Percentiles rank a stretch among this genome's conserved stretches.
Evolutionary conservation across 2,329 filamentous ascomycete genomes (phyloP).

Genomic region (Calonectria naviculata): DNA sequence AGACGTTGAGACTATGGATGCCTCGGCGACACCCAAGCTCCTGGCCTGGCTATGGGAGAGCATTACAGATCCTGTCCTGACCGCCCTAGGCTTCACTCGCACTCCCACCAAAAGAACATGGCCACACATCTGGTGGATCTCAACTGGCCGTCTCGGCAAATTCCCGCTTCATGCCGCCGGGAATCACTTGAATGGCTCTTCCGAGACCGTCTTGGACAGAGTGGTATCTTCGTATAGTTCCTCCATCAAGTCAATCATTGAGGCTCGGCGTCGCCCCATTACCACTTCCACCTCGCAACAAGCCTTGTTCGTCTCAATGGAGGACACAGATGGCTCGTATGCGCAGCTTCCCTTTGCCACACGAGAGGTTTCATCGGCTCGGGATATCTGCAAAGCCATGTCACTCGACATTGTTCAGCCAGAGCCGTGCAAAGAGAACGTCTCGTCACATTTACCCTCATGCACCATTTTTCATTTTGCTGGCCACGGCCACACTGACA

Average conservation of each 20-base stretch:
- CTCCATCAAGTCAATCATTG: conserved; percentile 46
- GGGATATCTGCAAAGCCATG: conserved; percentile 12
- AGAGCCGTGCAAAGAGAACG: conserved; percentile 26
- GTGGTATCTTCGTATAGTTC: conserved; percentile 51
- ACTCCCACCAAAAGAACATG: conserved; percentile 17
- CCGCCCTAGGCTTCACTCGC: conserved; percentile 38
- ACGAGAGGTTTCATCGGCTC: conserved; percentile 30
- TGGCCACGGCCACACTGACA: conserved; percentile 44
- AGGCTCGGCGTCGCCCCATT: conserved; percentile 19
- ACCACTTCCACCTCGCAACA: background rate
- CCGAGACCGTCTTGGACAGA: conserved; percentile 2
- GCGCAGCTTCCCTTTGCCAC: conserved; percentile 27
- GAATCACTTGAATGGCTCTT: conserved; percentile 27
- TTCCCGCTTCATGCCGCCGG: conserved; percentile 48
- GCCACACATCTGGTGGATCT: conserved; percentile 50
- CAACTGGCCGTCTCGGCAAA: conserved; percentile 41
- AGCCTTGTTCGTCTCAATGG: conserved; percentile 44
- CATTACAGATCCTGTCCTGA: conserved; percentile 38
- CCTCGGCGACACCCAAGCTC: no score
- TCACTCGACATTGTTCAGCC: background rate
- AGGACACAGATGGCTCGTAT: conserved; percentile 3
- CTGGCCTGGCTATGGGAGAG: conserved; percentile 47
- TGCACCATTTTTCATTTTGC: conserved; percentile 56
- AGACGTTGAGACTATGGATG: no score
- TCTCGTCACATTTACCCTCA: conserved; percentile 34